Conservation (phyloP, 2,329 filamentous ascomycete species). For the Talaromyces sp. region DNA sequence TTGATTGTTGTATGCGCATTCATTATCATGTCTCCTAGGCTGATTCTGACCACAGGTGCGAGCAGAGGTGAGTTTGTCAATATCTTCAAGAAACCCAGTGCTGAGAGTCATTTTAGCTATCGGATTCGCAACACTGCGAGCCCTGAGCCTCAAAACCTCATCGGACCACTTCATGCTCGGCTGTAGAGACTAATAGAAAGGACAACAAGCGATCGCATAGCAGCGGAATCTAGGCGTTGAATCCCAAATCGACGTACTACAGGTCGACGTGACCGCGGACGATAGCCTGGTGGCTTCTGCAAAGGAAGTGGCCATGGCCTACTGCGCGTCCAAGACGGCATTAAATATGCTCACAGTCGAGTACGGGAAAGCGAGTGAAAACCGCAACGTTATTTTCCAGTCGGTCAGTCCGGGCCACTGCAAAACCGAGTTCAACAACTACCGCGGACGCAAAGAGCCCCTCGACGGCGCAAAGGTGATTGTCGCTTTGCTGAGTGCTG, state of each 20-base stretch:
- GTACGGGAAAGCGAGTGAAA: not conserved
- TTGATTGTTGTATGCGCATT: too few relatives aligned
- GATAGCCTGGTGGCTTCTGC: not conserved
- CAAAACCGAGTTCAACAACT: not conserved
- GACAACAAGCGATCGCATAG: not conserved
- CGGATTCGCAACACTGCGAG: not conserved
- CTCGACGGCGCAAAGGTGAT: not conserved
- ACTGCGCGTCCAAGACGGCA: not conserved
- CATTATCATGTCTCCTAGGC: not conserved
- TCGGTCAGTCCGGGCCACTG: not conserved
- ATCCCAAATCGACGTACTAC: not conserved
- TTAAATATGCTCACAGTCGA: slow-evolving; percentile 1
- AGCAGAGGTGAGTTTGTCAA: not conserved
- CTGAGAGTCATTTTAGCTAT: not conserved
- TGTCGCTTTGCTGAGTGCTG: not conserved
- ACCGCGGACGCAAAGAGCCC: not conserved
- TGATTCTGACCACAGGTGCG: not conserved
- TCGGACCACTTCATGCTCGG: not conserved
- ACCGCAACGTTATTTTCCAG: not conserved
- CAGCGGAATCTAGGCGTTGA: not conserved
- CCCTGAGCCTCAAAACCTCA: not conserved
- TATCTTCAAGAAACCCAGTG: not conserved
- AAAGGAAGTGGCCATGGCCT: not conserved
- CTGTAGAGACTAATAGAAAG: not conserved
- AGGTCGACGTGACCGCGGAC: not conserved